Percentiles rank a stretch among this genome's conserved stretches.
Conservation (phyloP, 2,329 filamentous ascomycete species). For the Ceratocystis diversiconidia region DNA sequence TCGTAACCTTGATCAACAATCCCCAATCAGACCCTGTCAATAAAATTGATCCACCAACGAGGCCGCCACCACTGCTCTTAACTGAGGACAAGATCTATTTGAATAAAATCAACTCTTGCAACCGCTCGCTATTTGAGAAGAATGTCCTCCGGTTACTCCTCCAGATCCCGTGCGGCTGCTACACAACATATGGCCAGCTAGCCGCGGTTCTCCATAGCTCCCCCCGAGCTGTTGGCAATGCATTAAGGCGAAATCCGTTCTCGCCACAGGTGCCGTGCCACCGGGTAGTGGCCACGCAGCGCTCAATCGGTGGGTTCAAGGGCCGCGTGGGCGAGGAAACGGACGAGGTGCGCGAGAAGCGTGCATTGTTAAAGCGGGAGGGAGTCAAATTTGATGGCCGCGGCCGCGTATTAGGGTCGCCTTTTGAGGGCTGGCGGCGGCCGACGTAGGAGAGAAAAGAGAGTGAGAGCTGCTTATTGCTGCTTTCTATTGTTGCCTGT, state of each 20-base stretch:
- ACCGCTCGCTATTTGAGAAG: conserved; percentile 42
- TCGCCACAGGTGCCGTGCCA: conserved; percentile 73
- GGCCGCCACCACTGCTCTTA: not conserved
- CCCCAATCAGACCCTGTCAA: not conserved
- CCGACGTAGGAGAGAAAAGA: not conserved
- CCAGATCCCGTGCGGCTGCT: conserved; percentile 59
- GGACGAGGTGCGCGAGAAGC: conserved; percentile 49
- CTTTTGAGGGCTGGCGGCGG: conserved; percentile 29
- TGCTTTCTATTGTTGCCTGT: not conserved
- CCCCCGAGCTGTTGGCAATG: conserved; percentile 63
- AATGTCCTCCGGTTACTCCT: conserved; percentile 57
- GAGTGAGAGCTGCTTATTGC: not conserved
- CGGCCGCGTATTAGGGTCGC: conserved; percentile 46
- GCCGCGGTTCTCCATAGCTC: conserved; percentile 54
- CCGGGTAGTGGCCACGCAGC: conserved; percentile 52
- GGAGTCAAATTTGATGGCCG: conserved; percentile 49
- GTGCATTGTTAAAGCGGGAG: conserved; percentile 44
- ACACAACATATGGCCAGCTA: conserved; percentile 65
- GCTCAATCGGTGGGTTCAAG: conserved; percentile 50
- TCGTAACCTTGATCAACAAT: not conserved
- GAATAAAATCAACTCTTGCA: conserved; percentile 31
- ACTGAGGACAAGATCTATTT: conserved; percentile 30
- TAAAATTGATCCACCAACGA: not conserved
- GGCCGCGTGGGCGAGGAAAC: conserved; percentile 48
- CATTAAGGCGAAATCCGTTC: conserved; percentile 65